Evolutionary conservation across 2,329 filamentous ascomycete species (phyloP).

Genomic region (Mycosphaerella sp.): DNA sequence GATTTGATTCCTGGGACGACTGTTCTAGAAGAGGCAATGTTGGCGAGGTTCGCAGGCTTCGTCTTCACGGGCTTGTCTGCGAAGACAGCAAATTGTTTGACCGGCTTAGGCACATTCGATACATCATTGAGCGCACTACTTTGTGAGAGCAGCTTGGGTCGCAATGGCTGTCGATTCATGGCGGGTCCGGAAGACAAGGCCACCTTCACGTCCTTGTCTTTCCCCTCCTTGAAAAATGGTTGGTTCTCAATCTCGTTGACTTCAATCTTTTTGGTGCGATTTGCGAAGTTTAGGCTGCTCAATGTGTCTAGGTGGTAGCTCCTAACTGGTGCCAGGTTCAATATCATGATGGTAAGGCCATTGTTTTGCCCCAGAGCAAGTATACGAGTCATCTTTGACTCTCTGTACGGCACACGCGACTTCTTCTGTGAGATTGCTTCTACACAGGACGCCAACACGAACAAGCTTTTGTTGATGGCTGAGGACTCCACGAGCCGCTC

Average conservation of each 20-base stretch:
- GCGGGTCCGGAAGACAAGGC: constrained; percentile 33
- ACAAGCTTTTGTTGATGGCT: constrained; percentile 95
- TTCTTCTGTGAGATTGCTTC: constrained; percentile 81
- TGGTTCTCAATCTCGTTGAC: constrained; percentile 94
- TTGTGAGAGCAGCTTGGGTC: constrained; percentile 67
- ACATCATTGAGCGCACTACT: constrained; percentile 54
- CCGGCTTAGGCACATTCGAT: constrained; percentile 57
- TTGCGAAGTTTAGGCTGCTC: constrained; percentile 90
- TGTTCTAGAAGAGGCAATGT: constrained; percentile 23
- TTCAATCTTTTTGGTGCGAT: constrained; percentile 92
- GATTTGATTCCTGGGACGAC: constrained; percentile 23
- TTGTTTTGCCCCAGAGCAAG: constrained; percentile 89
- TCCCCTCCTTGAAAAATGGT: constrained; percentile 58
- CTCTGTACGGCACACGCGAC: constrained; percentile 77
- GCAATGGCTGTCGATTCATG: constrained; percentile 64
- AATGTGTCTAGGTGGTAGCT: constrained; percentile 92
- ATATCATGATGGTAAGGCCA: constrained; percentile 91
- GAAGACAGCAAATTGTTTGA: constrained; percentile 82
- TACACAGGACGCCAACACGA: constrained; percentile 89
- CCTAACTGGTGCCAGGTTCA: constrained; percentile 85
- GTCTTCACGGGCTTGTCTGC: constrained; percentile 60
- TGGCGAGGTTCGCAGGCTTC: constrained; percentile 22
- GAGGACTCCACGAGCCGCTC: constrained; percentile 91
- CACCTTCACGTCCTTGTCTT: constrained; percentile 33
- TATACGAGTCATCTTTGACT: constrained; percentile 96